Base-by-base conservation (phyloP, 2,329 filamentous ascomycete species). In the Aspergillus ustus region DNA sequence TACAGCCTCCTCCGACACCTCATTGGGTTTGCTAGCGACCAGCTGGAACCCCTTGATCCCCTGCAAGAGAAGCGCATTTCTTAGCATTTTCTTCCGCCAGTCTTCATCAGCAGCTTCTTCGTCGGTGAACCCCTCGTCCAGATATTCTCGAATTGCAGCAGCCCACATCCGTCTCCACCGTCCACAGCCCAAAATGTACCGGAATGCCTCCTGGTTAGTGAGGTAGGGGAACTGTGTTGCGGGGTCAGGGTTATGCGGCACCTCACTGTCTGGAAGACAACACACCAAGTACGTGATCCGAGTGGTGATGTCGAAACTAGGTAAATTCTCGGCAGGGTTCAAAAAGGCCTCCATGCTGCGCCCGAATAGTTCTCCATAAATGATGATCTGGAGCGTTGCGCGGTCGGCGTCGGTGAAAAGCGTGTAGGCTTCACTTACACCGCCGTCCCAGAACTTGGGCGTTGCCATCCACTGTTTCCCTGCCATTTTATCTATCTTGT, bases 401-500 rank as follows among this genome's bases (percentile, higher is more conserved):
- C 57, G 62, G 7, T 60, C 48, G 3, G 70, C 51, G 3, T 75
- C 72, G 8, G 68, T 60, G 15, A 59, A 15, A 37, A 74, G 60
- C 3, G 72, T 75, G 40, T 63, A 63, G 4, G 73, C 67, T 57
- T 75, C 72, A 43, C 63, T 66, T 9, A 70, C 72, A n/a, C 72
- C 73, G 8, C 72, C 72, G 29, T 68, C 28, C 73, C 73, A 76
- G 63, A 76, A 76, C 34, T 70, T 3, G 6, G 58, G 50, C 0
- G 63, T 65, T 1, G 28, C 20, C 29, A 67, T 67, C 72, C 72
- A 76, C 58, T 75, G 73, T 2, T 15, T 2, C 1, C 73, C 74
- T 13, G 72, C 72, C 66, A 73, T 72, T 43, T 72, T 66, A 62
- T 77, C 74, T 34, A 76, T 73, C 46, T 71, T 60, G 61, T 75